Evolutionary conservation across 2,329 filamentous ascomycete species (phyloP).

Genomic region (Cladosporium oxysporum): DNA sequence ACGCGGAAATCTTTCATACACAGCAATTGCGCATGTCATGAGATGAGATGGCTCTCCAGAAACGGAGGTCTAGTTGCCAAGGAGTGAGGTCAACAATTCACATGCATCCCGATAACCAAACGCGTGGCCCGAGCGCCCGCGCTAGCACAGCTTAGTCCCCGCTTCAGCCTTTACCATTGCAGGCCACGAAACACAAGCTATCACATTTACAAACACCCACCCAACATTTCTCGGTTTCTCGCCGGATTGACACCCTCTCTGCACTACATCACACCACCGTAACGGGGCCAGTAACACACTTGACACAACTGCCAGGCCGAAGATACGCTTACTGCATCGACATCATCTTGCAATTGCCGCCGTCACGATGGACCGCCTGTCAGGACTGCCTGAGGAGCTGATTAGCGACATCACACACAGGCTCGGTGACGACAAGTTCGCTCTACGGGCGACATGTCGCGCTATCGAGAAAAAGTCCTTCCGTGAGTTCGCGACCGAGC

Average conservation of each 20-base stretch:
- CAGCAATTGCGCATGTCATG: neutral
- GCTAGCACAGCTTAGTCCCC: constrained; percentile 8
- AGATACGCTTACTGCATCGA: neutral
- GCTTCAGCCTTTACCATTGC: neutral
- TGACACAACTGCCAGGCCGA: neutral
- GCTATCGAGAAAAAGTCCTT: constrained; percentile 30
- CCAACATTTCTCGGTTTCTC: neutral
- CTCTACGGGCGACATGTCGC: constrained; percentile 31
- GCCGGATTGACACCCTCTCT: neutral
- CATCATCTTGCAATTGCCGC: neutral
- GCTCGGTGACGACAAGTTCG: constrained; percentile 33
- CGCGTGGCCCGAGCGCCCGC: neutral
- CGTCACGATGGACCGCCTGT: neutral
- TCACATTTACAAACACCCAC: constrained; percentile 1
- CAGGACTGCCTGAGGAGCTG: constrained; percentile 34
- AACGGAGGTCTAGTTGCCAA: neutral
- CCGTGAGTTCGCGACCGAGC: constrained; percentile 34
- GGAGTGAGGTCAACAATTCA: neutral
- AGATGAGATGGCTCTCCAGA: no score
- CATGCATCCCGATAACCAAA: neutral
- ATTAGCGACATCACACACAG: constrained; percentile 30
- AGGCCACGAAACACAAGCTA: constrained; percentile 2
- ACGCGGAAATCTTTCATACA: neutral
- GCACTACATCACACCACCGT: neutral
- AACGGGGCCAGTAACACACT: neutral